Evolutionary conservation across 306 rosid genomes (phyloP), one percentile per base, ranked within the genome.

Genomic region (Corylus heterophylla): DNA sequence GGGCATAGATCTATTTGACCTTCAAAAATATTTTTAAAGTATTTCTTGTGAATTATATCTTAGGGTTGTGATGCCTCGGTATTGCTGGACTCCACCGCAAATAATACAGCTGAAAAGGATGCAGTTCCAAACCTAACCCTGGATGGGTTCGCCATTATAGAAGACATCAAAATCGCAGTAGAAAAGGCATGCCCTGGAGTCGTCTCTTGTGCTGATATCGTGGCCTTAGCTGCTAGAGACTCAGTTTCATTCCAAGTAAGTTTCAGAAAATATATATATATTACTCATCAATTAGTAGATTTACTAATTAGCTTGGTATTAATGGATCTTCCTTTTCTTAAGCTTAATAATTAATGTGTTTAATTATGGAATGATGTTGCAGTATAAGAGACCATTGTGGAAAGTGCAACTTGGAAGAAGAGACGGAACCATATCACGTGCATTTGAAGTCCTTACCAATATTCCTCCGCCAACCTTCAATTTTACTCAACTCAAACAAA

Each of bases 1-100:
- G 39, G 4, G 39, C 3, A 35, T 35, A 35, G 39, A 35, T 35
- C 39, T 35, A 35, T 35, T 35, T 35, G 39, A 35, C 39, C 39
- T 35, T 35, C 39, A 35, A 35, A 35, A 35, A 35, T 35, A 35
- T 35, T 35, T 35, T 0, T 39, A 39, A 39, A 39, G 44, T 39
- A 39, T 39, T 2, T 39, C 5, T 39, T 39, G 44, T 39, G 44
- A 39, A 39, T 39, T 13, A 29, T 17, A 2, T 44, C 54, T 22
- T 29, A 87, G 90, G 88, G 88, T 74, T 87, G 90, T 27, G 90
- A 82, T 66, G 88, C 76, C 45, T 87, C 90, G 1, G n/a, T 85
- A 54, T 66, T 87, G 18, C 11, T 85, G 7, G 88, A 85, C 64
- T 68, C 86, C 0, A 75, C 54, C 0, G 72, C 73, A 12, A 69